Conservation (phyloP, 169 alveolate genomes). For the Amoebophrya sp. region DNA sequence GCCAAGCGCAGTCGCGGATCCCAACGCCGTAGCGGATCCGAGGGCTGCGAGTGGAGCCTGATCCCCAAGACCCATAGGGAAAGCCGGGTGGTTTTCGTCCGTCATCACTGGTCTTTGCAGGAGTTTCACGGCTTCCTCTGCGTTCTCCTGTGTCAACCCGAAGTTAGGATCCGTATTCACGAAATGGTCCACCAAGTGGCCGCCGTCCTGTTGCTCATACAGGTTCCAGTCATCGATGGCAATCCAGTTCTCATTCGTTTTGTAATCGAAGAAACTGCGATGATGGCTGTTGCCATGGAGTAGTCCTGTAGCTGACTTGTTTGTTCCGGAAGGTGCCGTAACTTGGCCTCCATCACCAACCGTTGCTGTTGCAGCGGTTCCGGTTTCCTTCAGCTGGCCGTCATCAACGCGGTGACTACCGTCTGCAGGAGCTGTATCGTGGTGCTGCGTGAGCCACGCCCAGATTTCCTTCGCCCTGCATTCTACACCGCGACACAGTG, state of each 20-base stretch:
- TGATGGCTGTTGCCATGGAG: no score
- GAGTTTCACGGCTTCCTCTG: not conserved
- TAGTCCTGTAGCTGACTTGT: no score
- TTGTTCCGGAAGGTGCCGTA: no score
- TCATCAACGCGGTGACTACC: no score
- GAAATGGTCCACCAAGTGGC: not conserved
- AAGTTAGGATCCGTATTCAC: not conserved
- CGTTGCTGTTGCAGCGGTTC: no score
- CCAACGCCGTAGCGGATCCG: no score
- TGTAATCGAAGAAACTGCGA: no score
- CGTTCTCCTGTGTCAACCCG: not conserved
- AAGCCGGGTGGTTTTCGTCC: not conserved
- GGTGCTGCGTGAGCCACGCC: not conserved
- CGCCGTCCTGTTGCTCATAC: not conserved
- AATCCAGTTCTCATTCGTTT: not conserved
- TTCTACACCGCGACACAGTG: not conserved
- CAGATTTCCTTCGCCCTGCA: not conserved
- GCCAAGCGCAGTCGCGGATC: no score
- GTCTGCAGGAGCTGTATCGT: no score
- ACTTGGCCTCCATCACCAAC: no score
- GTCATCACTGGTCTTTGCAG: not conserved
- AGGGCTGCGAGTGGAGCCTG: no score
- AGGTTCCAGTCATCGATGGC: constrained; percentile 6
- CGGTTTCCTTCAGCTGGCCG: no score
- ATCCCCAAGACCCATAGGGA: not conserved